A percentile compares a stretch with the other conserved stretches of the same genome.
phyloP scores from a whole-genome alignment of 108 stramenopile genomes.

The Cyclotella distinguenda region DNA sequence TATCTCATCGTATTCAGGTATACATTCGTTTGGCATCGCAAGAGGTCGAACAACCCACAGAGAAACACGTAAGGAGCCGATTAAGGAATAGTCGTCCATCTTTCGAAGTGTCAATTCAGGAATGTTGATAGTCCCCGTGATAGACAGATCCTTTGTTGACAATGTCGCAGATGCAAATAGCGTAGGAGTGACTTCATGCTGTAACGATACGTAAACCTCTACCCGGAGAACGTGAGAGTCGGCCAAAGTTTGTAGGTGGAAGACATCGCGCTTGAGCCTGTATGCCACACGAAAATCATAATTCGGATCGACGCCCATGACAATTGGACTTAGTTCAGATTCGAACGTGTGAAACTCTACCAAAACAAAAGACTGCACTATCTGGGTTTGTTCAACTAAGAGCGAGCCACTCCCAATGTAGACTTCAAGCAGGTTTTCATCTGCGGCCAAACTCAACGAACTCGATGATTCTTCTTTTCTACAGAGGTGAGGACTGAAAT shows the following conservation, averaged over 20 bases:
- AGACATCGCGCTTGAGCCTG: not conserved
- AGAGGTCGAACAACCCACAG: constrained; percentile 11
- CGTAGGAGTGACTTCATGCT: not conserved
- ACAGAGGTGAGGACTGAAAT: not conserved
- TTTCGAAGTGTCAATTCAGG: not conserved
- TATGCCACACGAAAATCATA: constrained; percentile 14
- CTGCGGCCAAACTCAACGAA: not conserved
- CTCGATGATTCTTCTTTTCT: not conserved
- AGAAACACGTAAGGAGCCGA: constrained; percentile 6
- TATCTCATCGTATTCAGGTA: not conserved
- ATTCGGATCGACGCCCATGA: constrained; percentile 3
- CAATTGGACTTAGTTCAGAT: constrained; percentile 6
- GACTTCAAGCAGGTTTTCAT: constrained; percentile 11
- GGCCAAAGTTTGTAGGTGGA: not conserved
- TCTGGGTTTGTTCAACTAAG: not conserved
- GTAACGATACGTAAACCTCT: constrained; percentile 16
- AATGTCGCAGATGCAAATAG: constrained; percentile 15
- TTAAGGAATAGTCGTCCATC: not conserved
- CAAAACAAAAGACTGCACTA: constrained; percentile 6
- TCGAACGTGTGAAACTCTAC: constrained; percentile 22
- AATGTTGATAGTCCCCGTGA: not conserved
- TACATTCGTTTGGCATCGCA: not conserved
- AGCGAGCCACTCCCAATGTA: constrained; percentile 1
- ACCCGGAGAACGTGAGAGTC: not conserved
- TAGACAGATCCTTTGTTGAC: not conserved